Base-by-base conservation (phyloP, 352 stramenopile species). In the Phytophthora gonapodyides region DNA sequence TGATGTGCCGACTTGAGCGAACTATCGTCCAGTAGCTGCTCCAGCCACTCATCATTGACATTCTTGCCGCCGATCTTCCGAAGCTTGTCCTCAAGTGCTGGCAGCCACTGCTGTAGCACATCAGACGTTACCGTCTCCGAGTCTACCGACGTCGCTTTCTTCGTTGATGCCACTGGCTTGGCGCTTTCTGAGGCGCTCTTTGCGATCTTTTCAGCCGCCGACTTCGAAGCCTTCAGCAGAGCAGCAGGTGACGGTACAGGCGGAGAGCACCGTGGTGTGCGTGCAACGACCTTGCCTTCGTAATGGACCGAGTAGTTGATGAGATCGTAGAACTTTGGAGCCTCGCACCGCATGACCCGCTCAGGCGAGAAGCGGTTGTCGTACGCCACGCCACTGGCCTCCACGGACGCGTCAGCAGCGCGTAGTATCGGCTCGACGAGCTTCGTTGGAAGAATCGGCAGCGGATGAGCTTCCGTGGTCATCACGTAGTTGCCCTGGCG, bases 401-500 rank as follows among this genome's bases (percentile, higher is more conserved):
- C 71, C 16, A 57, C 54, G 11, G 61, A 33, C 1, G 48, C 61
- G 9, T 67, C 43, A 16, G 57, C 41, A 5, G 63, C 66, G 50
- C 69, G 44, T 55, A 85, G 41, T 64, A 88, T 79, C 30, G 68
- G 62, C 46, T 73, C 61, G 60, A 84, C 57, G 7, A 78, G 56
- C n/a, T 77, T 81, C 9, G 70, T 68, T 3, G 79, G 73, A 13
- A 92, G 71, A 8, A 92, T 78, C 7, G 84, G 85, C 69, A 99
- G 96, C 42, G 96, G 93, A 73, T 99, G 97, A 5, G 95, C 97
- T 65, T 99, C 97, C 0, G 97, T 99, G 27, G 96, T 98, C 69
- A 99, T 98, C 19, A 99, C 84, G 76, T 97, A 98, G 34, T 92
- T 83, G 17, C 87, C 75, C 9, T 90, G 61, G 33, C 88, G 80